Evolutionary conservation across 2,329 filamentous ascomycete genomes (phyloP).

Genomic region (Pseudonectria foliicola): DNA sequence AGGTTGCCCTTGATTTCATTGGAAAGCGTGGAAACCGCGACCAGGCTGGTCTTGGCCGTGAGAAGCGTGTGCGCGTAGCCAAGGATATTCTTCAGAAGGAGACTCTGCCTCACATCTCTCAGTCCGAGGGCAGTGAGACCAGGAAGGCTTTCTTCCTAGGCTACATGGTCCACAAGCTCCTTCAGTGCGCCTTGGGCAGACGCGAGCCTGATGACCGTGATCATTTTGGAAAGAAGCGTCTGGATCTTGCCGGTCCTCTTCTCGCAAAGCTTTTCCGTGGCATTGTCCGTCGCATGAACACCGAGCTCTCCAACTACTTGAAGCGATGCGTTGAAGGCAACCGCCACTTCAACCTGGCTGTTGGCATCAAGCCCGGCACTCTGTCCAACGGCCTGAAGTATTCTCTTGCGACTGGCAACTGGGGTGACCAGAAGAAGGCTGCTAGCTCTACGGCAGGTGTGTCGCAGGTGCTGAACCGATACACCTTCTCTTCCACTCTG

Average conservation of each 20-base stretch:
- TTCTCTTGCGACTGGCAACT: constrained; percentile 94
- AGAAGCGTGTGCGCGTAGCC: constrained; percentile 87
- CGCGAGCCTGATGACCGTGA: constrained; percentile 95
- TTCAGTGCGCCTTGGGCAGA: constrained; percentile 87
- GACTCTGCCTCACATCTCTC: constrained; percentile 91
- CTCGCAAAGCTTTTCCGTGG: constrained; percentile 94
- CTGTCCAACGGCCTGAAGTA: constrained; percentile 94
- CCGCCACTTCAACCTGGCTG: constrained; percentile 80
- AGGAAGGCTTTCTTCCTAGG: constrained; percentile 96
- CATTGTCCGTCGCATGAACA: constrained; percentile 83
- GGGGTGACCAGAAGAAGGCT: constrained; percentile 99
- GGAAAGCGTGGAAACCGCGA: constrained; percentile 74
- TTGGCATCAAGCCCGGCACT: constrained; percentile 86
- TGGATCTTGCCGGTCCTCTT: constrained; percentile 89
- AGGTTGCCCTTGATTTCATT: constrained; percentile 91
- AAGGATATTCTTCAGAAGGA: constrained; percentile 96
- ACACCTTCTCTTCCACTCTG: constrained; percentile 92
- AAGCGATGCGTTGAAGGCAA: constrained; percentile 86
- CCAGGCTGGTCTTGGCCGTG: constrained; percentile 59
- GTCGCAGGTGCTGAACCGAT: constrained; percentile 94
- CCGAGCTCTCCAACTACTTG: constrained; percentile 84
- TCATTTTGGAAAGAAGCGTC: constrained; percentile 97
- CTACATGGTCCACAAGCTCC: constrained; percentile 95
- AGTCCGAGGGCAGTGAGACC: constrained; percentile 89
- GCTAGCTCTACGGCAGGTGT: constrained; percentile 92